Evolutionary conservation across 2,329 filamentous ascomycete species (phyloP), one percentile per base, ranked within the genome.

Genomic region (Fusarium sp.): DNA sequence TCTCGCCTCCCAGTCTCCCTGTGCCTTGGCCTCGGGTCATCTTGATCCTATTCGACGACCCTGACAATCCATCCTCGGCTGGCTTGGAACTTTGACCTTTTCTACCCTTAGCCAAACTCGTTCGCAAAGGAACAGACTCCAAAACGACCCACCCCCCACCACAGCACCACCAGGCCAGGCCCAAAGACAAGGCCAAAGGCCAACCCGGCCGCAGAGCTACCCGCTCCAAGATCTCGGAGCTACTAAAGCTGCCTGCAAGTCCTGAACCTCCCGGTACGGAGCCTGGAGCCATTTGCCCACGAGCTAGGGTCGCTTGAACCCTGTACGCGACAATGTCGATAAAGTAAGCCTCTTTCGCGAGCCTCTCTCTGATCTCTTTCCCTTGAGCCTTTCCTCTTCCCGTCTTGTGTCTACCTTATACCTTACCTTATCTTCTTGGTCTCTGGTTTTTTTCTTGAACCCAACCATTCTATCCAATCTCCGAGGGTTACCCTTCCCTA

Each of bases 271-370:
- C 63, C 72, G 73, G 71, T 72, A 75, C 73, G 72, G 72, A 75
- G 71, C 69, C 73, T 71, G 68, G 69, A 75, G 72, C 73, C 69
- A 75, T 75, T 74, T 69, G 71, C 64, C 72, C 67, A 71, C 66
- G 69, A 76, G 72, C 76, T 75, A 75, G 76, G 77, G 76, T 77
- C 76, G 70, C 67, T 72, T 71, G 71, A 76, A 77, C 78, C 76
- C 74, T 77, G 73, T 76, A 76, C 64, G 72, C 76, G 74, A 82
- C 76, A 77, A 86, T 86, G 84, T 86, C 84, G 77, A 85, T 86
- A 84, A 86, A 86, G 84, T 86, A 81, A 82, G 82, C 81, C 76
- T 76, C 72, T 66, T 74, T 72, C 65, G 69, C 75, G 72, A 73
- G 64, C 64, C 69, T 70, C 72, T 65, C 72, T 63, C 49, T 59